These are phyloP conservation scores for Penicillium italicum DNA, from an alignment of 2,329 filamentous ascomycete species.

Conservation along the genomic window DNA sequence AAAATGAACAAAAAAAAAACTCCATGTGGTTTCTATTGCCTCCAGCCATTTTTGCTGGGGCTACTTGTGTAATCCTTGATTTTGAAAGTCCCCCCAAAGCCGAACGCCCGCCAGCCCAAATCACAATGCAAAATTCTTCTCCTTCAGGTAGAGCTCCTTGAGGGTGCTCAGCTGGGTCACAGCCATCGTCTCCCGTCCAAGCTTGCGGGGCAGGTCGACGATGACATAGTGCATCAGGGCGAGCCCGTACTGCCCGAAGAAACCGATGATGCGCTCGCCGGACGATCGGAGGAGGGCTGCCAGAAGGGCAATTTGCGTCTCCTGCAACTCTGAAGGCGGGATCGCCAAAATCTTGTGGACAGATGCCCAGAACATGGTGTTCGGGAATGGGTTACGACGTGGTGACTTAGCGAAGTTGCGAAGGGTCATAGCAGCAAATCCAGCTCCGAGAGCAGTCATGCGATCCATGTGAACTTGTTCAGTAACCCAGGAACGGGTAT, in stretches of 20 bases:
- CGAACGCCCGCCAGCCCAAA: background rate
- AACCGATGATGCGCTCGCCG: constrained; percentile 69
- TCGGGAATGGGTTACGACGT: constrained; percentile 71
- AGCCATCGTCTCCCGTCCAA: constrained; percentile 37
- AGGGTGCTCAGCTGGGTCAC: constrained; percentile 40
- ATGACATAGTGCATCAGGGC: constrained; percentile 67
- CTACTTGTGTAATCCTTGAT: background rate
- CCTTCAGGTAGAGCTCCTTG: constrained; percentile 36
- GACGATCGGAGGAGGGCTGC: constrained; percentile 69
- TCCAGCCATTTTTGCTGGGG: background rate
- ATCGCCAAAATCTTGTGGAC: constrained; percentile 75
- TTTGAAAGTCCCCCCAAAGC: background rate
- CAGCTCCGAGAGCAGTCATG: constrained; percentile 78
- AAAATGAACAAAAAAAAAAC: background rate
- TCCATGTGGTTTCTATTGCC: background rate
- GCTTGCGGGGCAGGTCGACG: constrained; percentile 62
- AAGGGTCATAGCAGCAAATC: constrained; percentile 77
- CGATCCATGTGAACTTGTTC: constrained; percentile 74
- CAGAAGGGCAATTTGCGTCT: constrained; percentile 69
- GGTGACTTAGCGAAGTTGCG: constrained; percentile 72
- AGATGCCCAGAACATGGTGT: constrained; percentile 75
- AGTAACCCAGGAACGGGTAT: constrained; percentile 55
- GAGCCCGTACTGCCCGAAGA: constrained; percentile 75
- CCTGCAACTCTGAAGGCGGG: constrained; percentile 62
- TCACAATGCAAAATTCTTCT: constrained; percentile 39